Base-by-base conservation (phyloP, 2,329 filamentous ascomycete genomes). In the Exophiala dermatitidis region DNA sequence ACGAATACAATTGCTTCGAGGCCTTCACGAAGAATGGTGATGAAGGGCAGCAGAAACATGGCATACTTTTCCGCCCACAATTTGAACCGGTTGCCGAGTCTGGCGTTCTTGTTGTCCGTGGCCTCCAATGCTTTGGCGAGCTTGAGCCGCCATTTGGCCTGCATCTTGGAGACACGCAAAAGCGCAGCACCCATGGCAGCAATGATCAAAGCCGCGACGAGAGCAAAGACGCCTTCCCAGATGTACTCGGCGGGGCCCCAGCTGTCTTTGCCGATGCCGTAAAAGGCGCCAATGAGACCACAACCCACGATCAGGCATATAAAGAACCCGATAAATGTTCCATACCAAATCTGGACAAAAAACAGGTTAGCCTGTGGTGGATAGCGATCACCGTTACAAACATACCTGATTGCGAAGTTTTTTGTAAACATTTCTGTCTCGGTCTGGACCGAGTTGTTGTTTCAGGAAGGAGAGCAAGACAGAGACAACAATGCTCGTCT, bases 1-100 rank as follows among this genome's bases (percentile, higher is more conserved):
- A 94, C 82, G 68, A 94, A 95, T 28, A 95, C 80, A 34, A 95
- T 84, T 0, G 86, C 88, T 68, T 95, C 90, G 31, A 95, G 79
- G 2, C 89, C 90, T 68, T 95, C 89, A 34, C 90, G 77, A 9
- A 95, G 72, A n/a, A 93, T 85, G 0, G 89, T 95, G 66, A 95
- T 77, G 69, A 95, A 94, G 1, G 90, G 90, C 50, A 95, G 74
- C 43, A 88, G 70, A 67, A 94, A 93, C 85, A 95, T 88, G 65
- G 84, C 82, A 66, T 95, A 93, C 68, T 86, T 89, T 68, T 90
- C 84, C 19, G 76, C 70, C 72, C 80, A 86, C 28, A 73, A 71
- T 69, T 85, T 85, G 58, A 90, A 69, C 3, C 71, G 71, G 3
- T 67, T 71, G 10, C 68, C 68, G 2, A 68, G 64, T 7, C 68